phyloP scores from a whole-genome alignment of 1,139 yeast genomes.

The Sugiyamaella novakii region DNA sequence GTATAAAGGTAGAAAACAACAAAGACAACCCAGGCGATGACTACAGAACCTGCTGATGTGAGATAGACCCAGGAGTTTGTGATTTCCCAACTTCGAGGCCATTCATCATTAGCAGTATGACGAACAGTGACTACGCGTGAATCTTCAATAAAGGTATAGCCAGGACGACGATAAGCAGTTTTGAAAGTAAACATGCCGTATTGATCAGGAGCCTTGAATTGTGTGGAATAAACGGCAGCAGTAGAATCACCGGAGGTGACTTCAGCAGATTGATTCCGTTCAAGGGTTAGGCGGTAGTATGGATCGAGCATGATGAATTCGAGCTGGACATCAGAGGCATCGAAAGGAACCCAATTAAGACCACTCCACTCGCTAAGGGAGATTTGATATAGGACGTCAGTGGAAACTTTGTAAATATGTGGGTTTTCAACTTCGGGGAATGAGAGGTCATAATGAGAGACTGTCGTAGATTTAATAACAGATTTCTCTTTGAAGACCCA shows the following conservation, averaged over 20 bases:
- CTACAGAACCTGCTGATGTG: conserved; percentile 68
- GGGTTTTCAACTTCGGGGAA: conserved; percentile 30
- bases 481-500: conserved; percentile 80
- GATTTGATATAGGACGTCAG: conserved; percentile 50
- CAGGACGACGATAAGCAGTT: conserved; percentile 79
- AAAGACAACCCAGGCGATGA: conserved; percentile 74
- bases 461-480: conserved; percentile 59
- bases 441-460: conserved; percentile 44
- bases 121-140: conserved; percentile 78
- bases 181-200: conserved; percentile 94
- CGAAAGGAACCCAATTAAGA: conserved; percentile 71
- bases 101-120: conserved; percentile 95
- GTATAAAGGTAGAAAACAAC: conserved; percentile 62
- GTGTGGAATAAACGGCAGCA: conserved; percentile 50
- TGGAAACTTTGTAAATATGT: conserved; percentile 68
- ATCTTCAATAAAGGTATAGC: conserved; percentile 67
- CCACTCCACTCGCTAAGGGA: conserved; percentile 65
- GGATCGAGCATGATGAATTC: conserved; percentile 94
- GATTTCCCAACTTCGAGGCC: conserved; percentile 89
- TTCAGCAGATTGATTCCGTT: conserved; percentile 34
- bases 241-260: conserved; percentile 28
- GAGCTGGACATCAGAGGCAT: conserved; percentile 64
- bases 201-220: conserved; percentile 85
- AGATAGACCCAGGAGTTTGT: conserved; percentile 92
- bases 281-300: conserved; percentile 69